Conservation (phyloP, 441 rosid species). For the Omphalea diandra region DNA sequence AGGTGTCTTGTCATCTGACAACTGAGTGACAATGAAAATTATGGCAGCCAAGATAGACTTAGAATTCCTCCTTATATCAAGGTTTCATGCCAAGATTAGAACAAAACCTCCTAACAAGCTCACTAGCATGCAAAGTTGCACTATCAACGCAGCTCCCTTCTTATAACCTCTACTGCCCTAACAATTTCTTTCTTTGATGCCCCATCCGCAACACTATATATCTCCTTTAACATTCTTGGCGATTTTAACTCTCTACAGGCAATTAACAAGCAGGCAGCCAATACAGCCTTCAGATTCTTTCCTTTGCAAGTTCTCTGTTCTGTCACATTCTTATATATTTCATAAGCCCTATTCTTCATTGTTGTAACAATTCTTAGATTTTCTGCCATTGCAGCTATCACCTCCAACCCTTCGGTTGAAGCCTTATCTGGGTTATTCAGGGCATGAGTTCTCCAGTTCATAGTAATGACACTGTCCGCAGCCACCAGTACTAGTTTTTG, state of each 20-base stretch:
- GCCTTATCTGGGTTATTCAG: conserved; percentile 4
- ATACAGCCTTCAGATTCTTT: conserved; percentile 13
- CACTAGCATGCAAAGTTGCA: neutral
- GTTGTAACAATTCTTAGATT: conserved; percentile 3
- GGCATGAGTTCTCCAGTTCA: neutral
- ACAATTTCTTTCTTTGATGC: conserved; percentile 27
- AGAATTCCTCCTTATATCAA: conserved; percentile 37
- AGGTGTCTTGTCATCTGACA: conserved; percentile 31
- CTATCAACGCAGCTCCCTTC: conserved; percentile 12
- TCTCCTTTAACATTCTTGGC: conserved; percentile 18
- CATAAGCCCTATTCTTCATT: conserved; percentile 23
- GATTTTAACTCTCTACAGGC: conserved; percentile 22
- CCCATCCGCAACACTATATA: conserved; percentile 17
- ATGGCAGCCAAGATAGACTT: conserved; percentile 33
- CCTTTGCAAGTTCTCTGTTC: conserved; percentile 16
- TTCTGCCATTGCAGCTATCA: conserved; percentile 17
- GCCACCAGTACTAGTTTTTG: neutral
- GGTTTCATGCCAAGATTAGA: conserved; percentile 40
- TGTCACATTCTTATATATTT: conserved; percentile 22
- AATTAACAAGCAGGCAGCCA: conserved; percentile 20
- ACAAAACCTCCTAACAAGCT: conserved; percentile 31
- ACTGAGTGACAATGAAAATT: conserved; percentile 34
- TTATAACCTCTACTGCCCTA: conserved; percentile 20
- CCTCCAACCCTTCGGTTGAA: conserved; percentile 8
- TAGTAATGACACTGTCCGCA: neutral